Base-by-base conservation (phyloP, 495 filamentous ascomycete species). In the Poronia punctata region DNA sequence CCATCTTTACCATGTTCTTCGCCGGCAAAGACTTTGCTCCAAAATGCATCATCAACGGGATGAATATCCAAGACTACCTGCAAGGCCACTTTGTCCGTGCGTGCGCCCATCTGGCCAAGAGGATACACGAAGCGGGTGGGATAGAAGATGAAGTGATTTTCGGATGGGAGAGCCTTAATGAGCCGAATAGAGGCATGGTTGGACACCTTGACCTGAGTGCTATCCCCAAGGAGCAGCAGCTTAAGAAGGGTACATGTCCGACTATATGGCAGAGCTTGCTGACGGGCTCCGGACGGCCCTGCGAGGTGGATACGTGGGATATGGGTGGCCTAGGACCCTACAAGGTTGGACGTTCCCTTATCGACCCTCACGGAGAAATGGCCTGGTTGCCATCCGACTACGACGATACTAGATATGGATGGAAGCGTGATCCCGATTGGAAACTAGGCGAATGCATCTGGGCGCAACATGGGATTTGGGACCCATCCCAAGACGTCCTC, bases 391-490 rank as follows among this genome's bases (percentile, higher is more conserved):
- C 86, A 11, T 69, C 66, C 10, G 78, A 75, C 28, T 84, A 88
- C 56, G 83, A 95, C 54, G 93, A 97, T 38, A 76, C 76, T 3
- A 74, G 79, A 43, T 98, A 98, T 55, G 88, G 86, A 25, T 98
- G 86, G 80, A 86, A 81, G 49, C 76, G 92, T 48, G 88, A 92
- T 53, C 75, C 84, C 9, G 78, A 67, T 7, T 98, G 92, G 92
- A 92, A 82, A 51, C 62, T 98, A 7, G 93, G 90, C 11, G 80
- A 93, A 61, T 96, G 92, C 56, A 48, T 97, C 20, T 98, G 92
- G 92, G 92, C 93, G 9, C 92, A 97, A 48, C 88, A 97, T 62
- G 89, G 88, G 4, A 79, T 97, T 0, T 98, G 92, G 92, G 88
- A 97, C 55, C 83, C 84, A 6, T 68, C 71, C 0, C 81, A 71